phyloP scores from a whole-genome alignment of 768 basidiomycete species.

The Calocybe gangraenosa region DNA sequence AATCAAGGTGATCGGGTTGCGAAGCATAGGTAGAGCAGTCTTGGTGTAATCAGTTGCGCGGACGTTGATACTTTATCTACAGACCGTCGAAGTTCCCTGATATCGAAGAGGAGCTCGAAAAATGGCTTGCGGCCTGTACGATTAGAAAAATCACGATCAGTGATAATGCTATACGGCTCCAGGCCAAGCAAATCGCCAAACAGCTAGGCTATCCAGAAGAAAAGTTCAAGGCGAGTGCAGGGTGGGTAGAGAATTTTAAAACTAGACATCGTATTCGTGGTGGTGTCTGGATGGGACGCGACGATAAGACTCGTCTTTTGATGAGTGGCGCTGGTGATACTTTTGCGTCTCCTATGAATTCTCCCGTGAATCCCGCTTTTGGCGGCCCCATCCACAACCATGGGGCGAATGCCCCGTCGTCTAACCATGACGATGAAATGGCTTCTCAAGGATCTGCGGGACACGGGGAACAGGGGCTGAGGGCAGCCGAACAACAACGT shows the following conservation, averaged over 20 bases:
- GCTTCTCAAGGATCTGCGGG: constrained; percentile 32
- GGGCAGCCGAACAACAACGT: constrained; percentile 6
- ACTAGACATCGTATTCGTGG: constrained; percentile 71
- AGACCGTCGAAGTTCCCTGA: constrained; percentile 82
- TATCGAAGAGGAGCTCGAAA: constrained; percentile 61
- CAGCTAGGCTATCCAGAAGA: constrained; percentile 55
- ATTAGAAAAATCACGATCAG: constrained; percentile 45
- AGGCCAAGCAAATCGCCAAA: constrained; percentile 65
- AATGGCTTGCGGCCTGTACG: constrained; percentile 56
- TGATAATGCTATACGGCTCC: constrained; percentile 59
- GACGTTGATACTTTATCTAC: neutral
- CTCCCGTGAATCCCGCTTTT: constrained; percentile 38
- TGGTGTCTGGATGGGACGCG: constrained; percentile 50
- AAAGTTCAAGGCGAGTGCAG: constrained; percentile 87
- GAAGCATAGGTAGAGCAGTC: constrained; percentile 57
- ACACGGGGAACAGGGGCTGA: constrained; percentile 17
- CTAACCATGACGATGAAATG: constrained; percentile 20
- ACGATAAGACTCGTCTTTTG: constrained; percentile 21
- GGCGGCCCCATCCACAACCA: constrained; percentile 26
- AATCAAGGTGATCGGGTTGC: constrained; percentile 55
- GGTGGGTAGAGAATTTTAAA: constrained; percentile 94
- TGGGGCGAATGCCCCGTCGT: constrained; percentile 15
- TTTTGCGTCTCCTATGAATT: constrained; percentile 21
- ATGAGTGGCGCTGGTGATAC: constrained; percentile 1
- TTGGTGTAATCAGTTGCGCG: constrained; percentile 10